A percentile compares a stretch with the other conserved stretches of the same genome.
Conservation (phyloP, 306 rosid species). For the Malus orientalis region DNA sequence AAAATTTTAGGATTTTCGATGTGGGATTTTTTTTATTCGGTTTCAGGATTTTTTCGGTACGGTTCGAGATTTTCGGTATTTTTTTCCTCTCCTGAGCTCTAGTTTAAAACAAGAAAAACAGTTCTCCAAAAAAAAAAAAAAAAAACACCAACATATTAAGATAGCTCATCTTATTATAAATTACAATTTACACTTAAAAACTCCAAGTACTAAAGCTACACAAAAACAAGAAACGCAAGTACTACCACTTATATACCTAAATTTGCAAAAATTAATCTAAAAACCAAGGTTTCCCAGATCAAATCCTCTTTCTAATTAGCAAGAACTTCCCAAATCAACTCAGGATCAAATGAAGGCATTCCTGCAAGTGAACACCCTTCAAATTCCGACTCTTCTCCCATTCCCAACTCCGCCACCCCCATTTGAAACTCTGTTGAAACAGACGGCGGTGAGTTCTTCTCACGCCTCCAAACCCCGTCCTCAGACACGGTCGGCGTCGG, state of each 20-base stretch:
- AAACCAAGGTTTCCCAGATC: background rate
- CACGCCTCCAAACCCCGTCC: constrained; percentile 50
- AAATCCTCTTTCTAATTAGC: constrained; percentile 35
- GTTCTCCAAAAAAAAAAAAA: too few species aligned
- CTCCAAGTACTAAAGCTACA: background rate
- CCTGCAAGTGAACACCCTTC: constrained; percentile 59
- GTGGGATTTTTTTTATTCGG: too few species aligned
- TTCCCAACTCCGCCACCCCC: background rate
- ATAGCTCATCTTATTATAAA: background rate
- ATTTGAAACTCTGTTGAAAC: constrained; percentile 35
- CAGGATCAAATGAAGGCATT: constrained; percentile 86
- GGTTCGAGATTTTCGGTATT: too few species aligned
- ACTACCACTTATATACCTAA: background rate
- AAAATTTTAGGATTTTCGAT: too few species aligned
- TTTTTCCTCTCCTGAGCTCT: too few species aligned
- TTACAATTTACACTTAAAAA: constrained; percentile 8
- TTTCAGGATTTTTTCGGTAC: too few species aligned
- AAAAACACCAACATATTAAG: background rate
- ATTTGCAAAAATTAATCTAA: background rate
- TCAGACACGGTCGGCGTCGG: constrained; percentile 33
- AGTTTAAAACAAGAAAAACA: background rate
- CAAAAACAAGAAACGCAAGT: background rate
- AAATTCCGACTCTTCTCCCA: constrained; percentile 36
- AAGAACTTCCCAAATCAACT: constrained; percentile 88
- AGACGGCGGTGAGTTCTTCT: constrained; percentile 35